These are phyloP conservation scores for Malassezia brasiliensis DNA, from an alignment of 1,284 basidiomycete species.

Conservation along the genomic window DNA sequence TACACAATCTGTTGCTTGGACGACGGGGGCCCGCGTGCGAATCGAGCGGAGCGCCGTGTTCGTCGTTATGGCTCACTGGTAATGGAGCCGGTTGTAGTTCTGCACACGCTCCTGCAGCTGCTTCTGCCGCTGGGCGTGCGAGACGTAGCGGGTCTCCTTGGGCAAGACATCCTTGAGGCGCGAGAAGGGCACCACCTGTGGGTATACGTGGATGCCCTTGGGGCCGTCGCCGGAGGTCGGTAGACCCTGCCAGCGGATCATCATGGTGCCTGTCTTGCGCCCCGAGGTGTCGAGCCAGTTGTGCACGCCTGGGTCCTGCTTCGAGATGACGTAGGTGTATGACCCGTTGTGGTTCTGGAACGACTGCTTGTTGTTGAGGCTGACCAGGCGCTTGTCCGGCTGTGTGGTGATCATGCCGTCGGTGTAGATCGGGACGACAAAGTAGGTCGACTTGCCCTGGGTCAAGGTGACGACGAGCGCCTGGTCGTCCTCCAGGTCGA, in stretches of 20 bases:
- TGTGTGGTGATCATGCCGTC: conserved; percentile 9
- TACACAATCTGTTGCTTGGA: no score
- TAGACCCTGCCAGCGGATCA: conserved; percentile 19
- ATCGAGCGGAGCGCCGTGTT: no score
- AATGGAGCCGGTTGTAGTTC: conserved; percentile 11
- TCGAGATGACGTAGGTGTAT: conserved; percentile 15
- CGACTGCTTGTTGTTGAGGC: conserved; percentile 16
- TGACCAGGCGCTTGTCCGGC: conserved; percentile 8
- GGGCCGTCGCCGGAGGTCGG: neutral
- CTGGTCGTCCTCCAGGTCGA: conserved; percentile 8
- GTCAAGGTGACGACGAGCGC: conserved; percentile 13
- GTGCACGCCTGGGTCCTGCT: conserved; percentile 7
- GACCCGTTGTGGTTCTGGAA: conserved; percentile 14
- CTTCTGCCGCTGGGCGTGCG: neutral
- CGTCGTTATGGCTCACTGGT: conserved; percentile 7
- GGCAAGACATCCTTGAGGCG: conserved; percentile 4
- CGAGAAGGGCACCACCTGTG: conserved; percentile 3
- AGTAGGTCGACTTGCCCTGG: conserved; percentile 12
- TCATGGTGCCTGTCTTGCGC: conserved; percentile 8
- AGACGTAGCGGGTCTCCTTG: neutral
- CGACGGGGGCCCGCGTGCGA: no score
- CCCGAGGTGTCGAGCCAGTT: conserved; percentile 14
- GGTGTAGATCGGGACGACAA: conserved; percentile 10
- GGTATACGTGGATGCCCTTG: neutral
- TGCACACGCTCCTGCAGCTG: conserved; percentile 5